Percentiles rank a stretch among this genome's conserved stretches.
Conservation (phyloP, 768 basidiomycete genomes). For the Boletellus sp. region DNA sequence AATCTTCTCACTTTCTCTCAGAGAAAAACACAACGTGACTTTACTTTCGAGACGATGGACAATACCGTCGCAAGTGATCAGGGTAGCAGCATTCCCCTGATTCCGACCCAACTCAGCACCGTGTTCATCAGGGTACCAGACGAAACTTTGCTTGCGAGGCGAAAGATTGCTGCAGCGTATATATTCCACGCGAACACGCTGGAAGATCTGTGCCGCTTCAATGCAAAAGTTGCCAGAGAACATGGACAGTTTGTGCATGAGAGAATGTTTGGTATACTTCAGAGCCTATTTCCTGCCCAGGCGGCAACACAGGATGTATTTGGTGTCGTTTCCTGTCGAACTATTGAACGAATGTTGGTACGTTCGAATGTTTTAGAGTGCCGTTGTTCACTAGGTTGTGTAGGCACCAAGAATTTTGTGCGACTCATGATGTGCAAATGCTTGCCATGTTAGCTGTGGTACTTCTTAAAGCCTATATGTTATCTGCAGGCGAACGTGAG, state of each 20-base stretch:
- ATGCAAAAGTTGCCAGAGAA: slow-evolving; percentile 55
- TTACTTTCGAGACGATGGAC: slow-evolving; percentile 40
- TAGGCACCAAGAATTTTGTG: slow-evolving; percentile 44
- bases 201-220: slow-evolving; percentile 51
- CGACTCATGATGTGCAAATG: slow-evolving; percentile 71
- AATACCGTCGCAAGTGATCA: slow-evolving; percentile 23
- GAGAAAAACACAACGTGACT: slow-evolving; percentile 35
- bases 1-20: slow-evolving; percentile 64
- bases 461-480: slow-evolving; percentile 48
- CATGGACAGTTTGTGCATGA: slow-evolving; percentile 69
- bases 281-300: slow-evolving; percentile 42
- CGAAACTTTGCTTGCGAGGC: slow-evolving; percentile 45
- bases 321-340: slow-evolving; percentile 29
- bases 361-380: not conserved
- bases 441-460: slow-evolving; percentile 71
- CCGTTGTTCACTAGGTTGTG: slow-evolving; percentile 1
- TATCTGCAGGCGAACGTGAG: slow-evolving; percentile 16
- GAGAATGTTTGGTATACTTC: slow-evolving; percentile 57
- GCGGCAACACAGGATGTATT: slow-evolving; percentile 22
- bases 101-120: slow-evolving; percentile 49
- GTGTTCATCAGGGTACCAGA: slow-evolving; percentile 55
- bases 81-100: slow-evolving; percentile 14
- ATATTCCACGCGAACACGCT: slow-evolving; percentile 44
- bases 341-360: slow-evolving; percentile 50
- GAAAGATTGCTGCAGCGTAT: slow-evolving; percentile 61